phyloP scores from a whole-genome alignment of 257 asterid species.

The Solanum chiquidenum region DNA sequence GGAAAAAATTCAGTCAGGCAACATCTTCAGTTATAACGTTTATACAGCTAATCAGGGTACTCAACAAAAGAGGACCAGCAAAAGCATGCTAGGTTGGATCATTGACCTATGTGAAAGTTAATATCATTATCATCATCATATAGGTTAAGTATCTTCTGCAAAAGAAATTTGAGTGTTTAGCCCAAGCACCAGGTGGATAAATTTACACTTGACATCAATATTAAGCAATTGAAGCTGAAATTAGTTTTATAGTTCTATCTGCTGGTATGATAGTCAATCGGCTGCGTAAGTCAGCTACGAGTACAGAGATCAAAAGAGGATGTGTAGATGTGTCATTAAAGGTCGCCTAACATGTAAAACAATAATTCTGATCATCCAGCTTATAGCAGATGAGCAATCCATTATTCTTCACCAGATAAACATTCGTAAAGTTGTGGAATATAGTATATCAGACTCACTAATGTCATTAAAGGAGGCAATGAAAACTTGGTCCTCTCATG shows the following conservation, averaged over 20 bases:
- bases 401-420: background rate
- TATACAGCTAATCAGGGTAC: background rate
- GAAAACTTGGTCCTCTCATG: slow-evolving; percentile 79
- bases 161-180: background rate
- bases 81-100: background rate
- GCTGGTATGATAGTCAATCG: background rate
- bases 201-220: background rate
- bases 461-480: slow-evolving; percentile 88
- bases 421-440: background rate
- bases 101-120: background rate
- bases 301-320: background rate
- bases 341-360: background rate
- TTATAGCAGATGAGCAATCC: background rate
- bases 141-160: background rate
- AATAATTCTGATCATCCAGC: background rate
- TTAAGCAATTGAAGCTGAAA: background rate
- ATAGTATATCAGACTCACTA: slow-evolving; percentile 40
- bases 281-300: background rate
- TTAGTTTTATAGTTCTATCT: background rate
- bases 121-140: background rate
- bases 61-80: background rate
- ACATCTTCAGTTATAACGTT: background rate
- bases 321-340: background rate
- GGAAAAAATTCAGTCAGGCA: background rate
- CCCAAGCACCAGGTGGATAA: background rate